Evolutionary conservation across 805 yeast species (phyloP), one percentile per base, ranked within the genome.

Genomic region (Lachancea dasiensis): DNA sequence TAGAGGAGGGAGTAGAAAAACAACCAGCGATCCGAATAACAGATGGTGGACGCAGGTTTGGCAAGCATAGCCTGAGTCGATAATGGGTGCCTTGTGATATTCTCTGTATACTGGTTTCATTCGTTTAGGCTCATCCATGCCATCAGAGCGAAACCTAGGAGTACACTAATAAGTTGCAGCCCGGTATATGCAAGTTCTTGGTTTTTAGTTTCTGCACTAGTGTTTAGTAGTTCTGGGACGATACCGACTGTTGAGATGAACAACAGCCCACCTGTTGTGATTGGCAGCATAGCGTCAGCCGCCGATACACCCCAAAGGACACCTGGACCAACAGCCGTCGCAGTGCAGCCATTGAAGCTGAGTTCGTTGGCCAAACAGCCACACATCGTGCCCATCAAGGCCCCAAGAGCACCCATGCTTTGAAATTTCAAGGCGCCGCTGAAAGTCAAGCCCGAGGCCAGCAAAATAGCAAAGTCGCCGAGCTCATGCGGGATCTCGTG

Each of bases 401-500:
- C 81, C 23, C 86, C 86, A 16, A 69, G 40, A 1, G 83, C 79
- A 3, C 87, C 79, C 23, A 79, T 49, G 37, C 79, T 68, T 58
- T 82, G 89, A 0, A 84, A 76, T 37, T 68, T 69, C 69, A 80
- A 68, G 2, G 86, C 86, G 45, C 76, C 76, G 58, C 74, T 60
- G 58, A 77, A 77, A 15, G 83, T 67, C 47, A 78, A 73, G 0
- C 90, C 90, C 16, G 80, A 79, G 3, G 55, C 41, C 50, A 78
- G 77, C 43, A 83, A 63, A 18, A 83, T 63, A 0, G 87, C 89
- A 60, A 79, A 83, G 52, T 83, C 92, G 33, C 90, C 89, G 44
- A 83, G 72, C 52, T 81, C 86, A 54, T 83, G 92, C 5, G 92
- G 92, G 34, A 82, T 73, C 55, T 83, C 92, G 55, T 83, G 92